Conservation (phyloP, 495 filamentous ascomycete genomes). For the Choiromyces venosus region DNA sequence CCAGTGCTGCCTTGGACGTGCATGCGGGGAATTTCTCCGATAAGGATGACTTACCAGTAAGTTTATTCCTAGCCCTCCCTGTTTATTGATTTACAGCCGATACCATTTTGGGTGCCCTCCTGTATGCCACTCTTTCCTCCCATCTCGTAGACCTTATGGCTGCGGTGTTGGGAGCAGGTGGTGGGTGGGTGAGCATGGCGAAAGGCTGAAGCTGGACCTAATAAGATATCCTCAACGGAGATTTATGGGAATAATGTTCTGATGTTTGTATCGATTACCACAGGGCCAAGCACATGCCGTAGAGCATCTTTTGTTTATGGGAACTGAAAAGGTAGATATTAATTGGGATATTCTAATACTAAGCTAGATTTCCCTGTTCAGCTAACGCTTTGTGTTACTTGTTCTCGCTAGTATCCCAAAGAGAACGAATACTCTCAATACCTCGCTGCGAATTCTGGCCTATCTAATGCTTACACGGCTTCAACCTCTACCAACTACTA, state of each 20-base stretch:
- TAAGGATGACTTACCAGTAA: constrained; percentile 74
- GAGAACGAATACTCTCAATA: constrained; percentile 97
- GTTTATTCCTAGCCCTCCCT: constrained; percentile 23
- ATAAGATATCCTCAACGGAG: background rate
- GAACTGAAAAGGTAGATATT: constrained; percentile 75
- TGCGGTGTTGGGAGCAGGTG: background rate
- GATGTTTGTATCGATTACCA: constrained; percentile 10
- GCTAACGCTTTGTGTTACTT: constrained; percentile 5
- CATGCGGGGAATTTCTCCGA: constrained; percentile 96
- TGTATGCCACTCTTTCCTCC: constrained; percentile 5
- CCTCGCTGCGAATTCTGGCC: constrained; percentile 77
- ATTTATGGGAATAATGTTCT: constrained; percentile 13
- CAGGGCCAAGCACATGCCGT: constrained; percentile 40
- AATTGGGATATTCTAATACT: background rate
- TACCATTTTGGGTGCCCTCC: background rate
- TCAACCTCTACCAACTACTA: constrained; percentile 95
- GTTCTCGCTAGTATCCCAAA: constrained; percentile 62
- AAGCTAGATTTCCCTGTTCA: background rate
- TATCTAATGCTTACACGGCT: constrained; percentile 92
- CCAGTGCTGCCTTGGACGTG: constrained; percentile 88
- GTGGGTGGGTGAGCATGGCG: constrained; percentile 1
- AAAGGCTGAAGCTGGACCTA: background rate
- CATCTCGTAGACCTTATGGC: background rate
- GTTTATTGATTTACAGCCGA: background rate
- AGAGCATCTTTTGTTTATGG: constrained; percentile 89